These are phyloP conservation scores for Suillus subaureus DNA, from an alignment of 768 basidiomycete genomes.

Conservation along the genomic window DNA sequence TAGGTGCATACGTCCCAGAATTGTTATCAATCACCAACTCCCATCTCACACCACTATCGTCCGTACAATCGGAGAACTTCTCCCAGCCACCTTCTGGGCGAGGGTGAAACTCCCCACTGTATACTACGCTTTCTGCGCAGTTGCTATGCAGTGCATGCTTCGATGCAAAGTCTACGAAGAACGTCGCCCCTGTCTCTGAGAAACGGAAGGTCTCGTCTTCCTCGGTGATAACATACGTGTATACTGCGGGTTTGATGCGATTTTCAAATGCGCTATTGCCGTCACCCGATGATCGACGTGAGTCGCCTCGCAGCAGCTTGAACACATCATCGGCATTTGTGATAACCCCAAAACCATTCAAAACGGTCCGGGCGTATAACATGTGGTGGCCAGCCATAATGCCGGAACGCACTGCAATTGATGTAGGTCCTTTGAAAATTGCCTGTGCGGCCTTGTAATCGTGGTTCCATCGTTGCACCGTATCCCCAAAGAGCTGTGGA, in stretches of 20 bases:
- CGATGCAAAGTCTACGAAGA: constrained; percentile 84
- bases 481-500: constrained; percentile 58
- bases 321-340: constrained; percentile 49
- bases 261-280: constrained; percentile 27
- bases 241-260: constrained; percentile 79
- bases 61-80: constrained; percentile 54
- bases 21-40: constrained; percentile 88
- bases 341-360: constrained; percentile 65
- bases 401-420: constrained; percentile 63
- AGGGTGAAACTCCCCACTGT: constrained; percentile 80
- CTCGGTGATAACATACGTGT: constrained; percentile 81
- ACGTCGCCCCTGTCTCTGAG: constrained; percentile 85
- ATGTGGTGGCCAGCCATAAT: constrained; percentile 75
- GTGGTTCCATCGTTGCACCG: constrained; percentile 66
- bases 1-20: constrained; percentile 83
- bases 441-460: constrained; percentile 69
- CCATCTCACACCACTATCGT: constrained; percentile 66
- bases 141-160: constrained; percentile 87
- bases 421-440: constrained; percentile 65
- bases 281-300: constrained; percentile 15
- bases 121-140: constrained; percentile 66
- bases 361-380: constrained; percentile 69
- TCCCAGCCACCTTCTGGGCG: constrained; percentile 71
- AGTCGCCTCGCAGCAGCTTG: constrained; percentile 52
- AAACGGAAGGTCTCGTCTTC: constrained; percentile 80